Conservation (phyloP, 2,329 filamentous ascomycete species). For the Fusarium burgessii region DNA sequence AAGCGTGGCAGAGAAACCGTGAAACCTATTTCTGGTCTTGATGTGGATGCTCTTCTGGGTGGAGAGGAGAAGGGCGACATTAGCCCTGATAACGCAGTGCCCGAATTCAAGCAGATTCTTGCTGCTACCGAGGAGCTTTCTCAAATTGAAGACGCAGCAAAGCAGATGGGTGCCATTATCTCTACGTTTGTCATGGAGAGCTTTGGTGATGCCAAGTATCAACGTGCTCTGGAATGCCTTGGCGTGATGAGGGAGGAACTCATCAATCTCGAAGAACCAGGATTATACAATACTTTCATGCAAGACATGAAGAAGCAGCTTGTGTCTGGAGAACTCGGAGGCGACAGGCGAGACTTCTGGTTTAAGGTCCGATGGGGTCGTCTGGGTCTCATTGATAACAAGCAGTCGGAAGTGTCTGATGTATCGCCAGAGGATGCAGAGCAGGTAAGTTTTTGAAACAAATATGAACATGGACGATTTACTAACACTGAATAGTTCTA, state of each 20-base stretch:
- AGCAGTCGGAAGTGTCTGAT: slow-evolving; percentile 71
- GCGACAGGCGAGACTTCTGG: slow-evolving; percentile 87
- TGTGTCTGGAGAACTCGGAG: slow-evolving; percentile 75
- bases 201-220: slow-evolving; percentile 81
- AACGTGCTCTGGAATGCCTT: slow-evolving; percentile 79
- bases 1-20: slow-evolving; percentile 76
- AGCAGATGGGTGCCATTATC: slow-evolving; percentile 81
- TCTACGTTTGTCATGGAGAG: slow-evolving; percentile 76
- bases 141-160: slow-evolving; percentile 73
- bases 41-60: slow-evolving; percentile 84
- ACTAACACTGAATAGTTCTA: slow-evolving; percentile 53
- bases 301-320: slow-evolving; percentile 78
- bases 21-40: slow-evolving; percentile 90
- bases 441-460: slow-evolving; percentile 57
- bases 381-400: slow-evolving; percentile 79
- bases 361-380: slow-evolving; percentile 74
- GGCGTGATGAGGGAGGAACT: slow-evolving; percentile 83
- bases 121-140: slow-evolving; percentile 68
- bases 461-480: not conserved
- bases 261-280: slow-evolving; percentile 79
- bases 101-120: slow-evolving; percentile 88
- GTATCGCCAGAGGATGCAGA: slow-evolving; percentile 79
- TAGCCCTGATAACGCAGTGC: slow-evolving; percentile 79
- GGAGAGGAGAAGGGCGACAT: slow-evolving; percentile 61
- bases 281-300: slow-evolving; percentile 80